Conservation (phyloP, 1,284 basidiomycete genomes). For the Cryptococcus sp. region DNA sequence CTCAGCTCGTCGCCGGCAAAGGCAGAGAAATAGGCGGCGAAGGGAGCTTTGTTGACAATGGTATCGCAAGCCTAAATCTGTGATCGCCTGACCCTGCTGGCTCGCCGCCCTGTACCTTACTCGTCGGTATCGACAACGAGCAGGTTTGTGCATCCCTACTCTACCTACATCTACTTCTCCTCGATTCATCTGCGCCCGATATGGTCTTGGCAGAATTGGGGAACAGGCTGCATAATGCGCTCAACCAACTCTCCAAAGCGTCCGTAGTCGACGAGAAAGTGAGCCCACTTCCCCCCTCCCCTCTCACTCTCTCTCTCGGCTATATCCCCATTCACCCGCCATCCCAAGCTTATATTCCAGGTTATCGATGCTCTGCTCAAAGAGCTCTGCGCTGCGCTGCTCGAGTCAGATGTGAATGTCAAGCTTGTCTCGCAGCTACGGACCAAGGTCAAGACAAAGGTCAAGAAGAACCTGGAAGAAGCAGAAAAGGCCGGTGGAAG, state of each 20-base stretch:
- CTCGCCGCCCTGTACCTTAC: too few relatives aligned
- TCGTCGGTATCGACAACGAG: too few relatives aligned
- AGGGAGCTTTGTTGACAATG: too few relatives aligned
- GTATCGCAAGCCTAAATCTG: too few relatives aligned
- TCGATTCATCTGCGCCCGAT: conserved; percentile 28
- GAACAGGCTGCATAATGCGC: conserved; percentile 84
- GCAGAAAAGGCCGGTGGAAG: conserved; percentile 68
- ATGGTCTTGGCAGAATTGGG: conserved; percentile 98
- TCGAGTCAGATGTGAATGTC: conserved; percentile 98
- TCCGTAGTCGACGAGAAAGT: conserved; percentile 86
- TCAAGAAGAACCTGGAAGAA: conserved; percentile 52
- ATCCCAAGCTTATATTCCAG: conserved; percentile 45
- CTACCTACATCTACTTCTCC: too few relatives aligned
- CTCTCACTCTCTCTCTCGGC: neutral
- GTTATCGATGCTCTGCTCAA: conserved; percentile 91
- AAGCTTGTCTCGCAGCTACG: conserved; percentile 84
- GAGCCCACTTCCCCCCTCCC: conserved; percentile 6
- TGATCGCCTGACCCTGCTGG: too few relatives aligned
- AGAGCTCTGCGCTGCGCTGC: conserved; percentile 86
- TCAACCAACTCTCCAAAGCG: conserved; percentile 81
- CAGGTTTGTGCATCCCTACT: too few relatives aligned
- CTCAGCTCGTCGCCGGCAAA: too few relatives aligned
- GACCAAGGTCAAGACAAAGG: conserved; percentile 79
- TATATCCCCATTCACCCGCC: neutral
- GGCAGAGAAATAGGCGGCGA: too few relatives aligned